A percentile compares a stretch with the other conserved stretches of the same genome.
These are phyloP conservation scores for Vigna reflexopilosa DNA, from an alignment of 306 rosid species.

Conservation along the genomic window DNA sequence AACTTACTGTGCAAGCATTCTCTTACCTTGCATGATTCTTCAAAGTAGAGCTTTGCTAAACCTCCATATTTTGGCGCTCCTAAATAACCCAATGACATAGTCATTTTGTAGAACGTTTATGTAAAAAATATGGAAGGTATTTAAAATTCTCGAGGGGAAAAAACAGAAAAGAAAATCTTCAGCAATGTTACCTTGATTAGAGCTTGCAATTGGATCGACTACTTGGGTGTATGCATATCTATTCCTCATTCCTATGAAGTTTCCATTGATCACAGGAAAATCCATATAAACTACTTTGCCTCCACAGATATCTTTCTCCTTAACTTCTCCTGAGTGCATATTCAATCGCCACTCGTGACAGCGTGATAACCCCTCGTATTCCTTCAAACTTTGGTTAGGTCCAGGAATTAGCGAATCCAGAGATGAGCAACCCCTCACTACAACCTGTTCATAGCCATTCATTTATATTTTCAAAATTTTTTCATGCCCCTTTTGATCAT, in stretches of 20 bases:
- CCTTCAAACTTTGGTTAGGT: constrained; percentile 49
- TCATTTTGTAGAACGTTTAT: constrained; percentile 8
- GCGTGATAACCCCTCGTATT: constrained; percentile 48
- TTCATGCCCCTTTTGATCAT: background rate
- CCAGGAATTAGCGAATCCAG: constrained; percentile 65
- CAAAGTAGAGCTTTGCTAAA: constrained; percentile 66
- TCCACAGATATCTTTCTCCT: constrained; percentile 57
- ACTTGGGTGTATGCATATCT: constrained; percentile 67
- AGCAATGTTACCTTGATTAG: constrained; percentile 48
- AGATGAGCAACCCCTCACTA: constrained; percentile 80
- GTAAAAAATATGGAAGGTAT: constrained; percentile 5
- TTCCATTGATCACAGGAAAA: constrained; percentile 68
- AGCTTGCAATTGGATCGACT: constrained; percentile 53
- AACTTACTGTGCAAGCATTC: background rate
- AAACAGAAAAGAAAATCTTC: background rate
- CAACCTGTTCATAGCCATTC: constrained; percentile 56
- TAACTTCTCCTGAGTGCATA: constrained; percentile 59
- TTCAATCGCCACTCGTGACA: constrained; percentile 75
- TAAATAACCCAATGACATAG: constrained; percentile 12
- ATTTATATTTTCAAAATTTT: background rate
- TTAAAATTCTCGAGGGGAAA: background rate
- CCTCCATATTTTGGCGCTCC: constrained; percentile 65
- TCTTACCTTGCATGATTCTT: constrained; percentile 52
- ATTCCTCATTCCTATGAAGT: constrained; percentile 56
- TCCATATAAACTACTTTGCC: constrained; percentile 54